Evolutionary conservation across 805 yeast species (phyloP).

Genomic region (Nakazawaea sp.): DNA sequence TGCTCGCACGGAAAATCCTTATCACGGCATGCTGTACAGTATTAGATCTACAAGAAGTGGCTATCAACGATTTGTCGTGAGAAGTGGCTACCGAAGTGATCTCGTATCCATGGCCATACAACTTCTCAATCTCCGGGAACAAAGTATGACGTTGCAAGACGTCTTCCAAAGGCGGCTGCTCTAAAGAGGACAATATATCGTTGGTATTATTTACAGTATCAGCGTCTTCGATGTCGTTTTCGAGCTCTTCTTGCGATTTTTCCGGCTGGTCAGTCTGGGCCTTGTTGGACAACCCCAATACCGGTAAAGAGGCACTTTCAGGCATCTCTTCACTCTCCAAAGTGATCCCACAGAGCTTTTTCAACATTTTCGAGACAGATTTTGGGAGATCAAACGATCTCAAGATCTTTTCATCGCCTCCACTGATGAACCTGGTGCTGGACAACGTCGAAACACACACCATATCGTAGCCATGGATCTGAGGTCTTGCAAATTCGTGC

Average conservation of each 20-base stretch:
- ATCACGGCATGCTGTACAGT: constrained; percentile 79
- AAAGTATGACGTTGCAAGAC: constrained; percentile 84
- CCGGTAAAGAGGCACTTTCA: constrained; percentile 86
- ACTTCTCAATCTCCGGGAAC: constrained; percentile 92
- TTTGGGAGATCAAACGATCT: constrained; percentile 86
- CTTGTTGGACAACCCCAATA: constrained; percentile 87
- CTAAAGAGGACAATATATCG: constrained; percentile 39
- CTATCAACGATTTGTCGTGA: constrained; percentile 55
- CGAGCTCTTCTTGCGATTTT: constrained; percentile 21
- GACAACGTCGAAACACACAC: constrained; percentile 61
- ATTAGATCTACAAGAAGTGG: constrained; percentile 91
- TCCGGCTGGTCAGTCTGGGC: constrained; percentile 45
- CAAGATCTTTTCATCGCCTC: constrained; percentile 91
- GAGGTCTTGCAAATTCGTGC: constrained; percentile 96
- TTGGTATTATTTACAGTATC: constrained; percentile 31
- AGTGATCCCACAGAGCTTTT: constrained; percentile 42
- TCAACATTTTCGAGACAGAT: constrained; percentile 59
- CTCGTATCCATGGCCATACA: constrained; percentile 98
- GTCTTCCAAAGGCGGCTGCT: constrained; percentile 79
- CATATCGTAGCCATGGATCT: constrained; percentile 98
- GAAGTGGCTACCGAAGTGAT: constrained; percentile 72
- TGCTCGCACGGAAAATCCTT: constrained; percentile 58
- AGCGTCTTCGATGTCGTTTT: constrained; percentile 24
- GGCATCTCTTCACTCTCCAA: constrained; percentile 41
- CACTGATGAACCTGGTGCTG: constrained; percentile 69